Percentiles rank a stretch among this genome's conserved stretches.
Conservation (phyloP, 441 rosid species). For the Corymbia citriodora region DNA sequence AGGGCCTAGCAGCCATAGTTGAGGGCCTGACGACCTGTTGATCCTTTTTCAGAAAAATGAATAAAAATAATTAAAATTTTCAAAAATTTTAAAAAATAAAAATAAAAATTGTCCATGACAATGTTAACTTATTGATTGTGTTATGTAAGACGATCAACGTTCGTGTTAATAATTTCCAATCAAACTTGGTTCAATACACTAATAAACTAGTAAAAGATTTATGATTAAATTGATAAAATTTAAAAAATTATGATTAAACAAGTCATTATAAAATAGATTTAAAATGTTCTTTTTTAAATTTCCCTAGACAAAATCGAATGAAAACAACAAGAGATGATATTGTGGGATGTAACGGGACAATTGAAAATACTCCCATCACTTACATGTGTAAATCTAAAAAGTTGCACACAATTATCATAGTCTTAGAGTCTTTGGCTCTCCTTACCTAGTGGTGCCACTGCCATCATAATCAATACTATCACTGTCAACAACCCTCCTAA, state of each 20-base stretch:
- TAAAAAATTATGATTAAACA: too few relatives aligned
- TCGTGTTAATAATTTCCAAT: rapidly evolving
- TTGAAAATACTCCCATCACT: neutral
- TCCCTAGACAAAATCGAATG: neutral
- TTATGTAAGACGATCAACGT: rapidly evolving
- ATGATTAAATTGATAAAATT: neutral
- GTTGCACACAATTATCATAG: neutral
- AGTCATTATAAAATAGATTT: too few relatives aligned
- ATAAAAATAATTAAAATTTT: too few relatives aligned
- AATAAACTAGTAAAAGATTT: too few relatives aligned
- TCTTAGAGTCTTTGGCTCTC: neutral
- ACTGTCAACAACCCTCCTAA: neutral
- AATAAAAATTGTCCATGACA: neutral
- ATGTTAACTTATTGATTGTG: rapidly evolving
- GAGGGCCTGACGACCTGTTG: neutral
- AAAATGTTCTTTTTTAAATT: too few relatives aligned
- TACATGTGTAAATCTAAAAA: neutral
- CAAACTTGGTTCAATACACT: too few relatives aligned
- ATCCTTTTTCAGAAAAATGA: too few relatives aligned
- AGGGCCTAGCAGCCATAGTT: neutral
- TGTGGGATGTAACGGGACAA: neutral
- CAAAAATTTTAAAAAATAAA: too few relatives aligned
- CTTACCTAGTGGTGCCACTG: neutral
- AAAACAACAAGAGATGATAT: neutral
- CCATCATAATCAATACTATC: neutral